Evolutionary conservation across 805 yeast genomes (phyloP).

Genomic region (Kregervanrija fluxuum): DNA sequence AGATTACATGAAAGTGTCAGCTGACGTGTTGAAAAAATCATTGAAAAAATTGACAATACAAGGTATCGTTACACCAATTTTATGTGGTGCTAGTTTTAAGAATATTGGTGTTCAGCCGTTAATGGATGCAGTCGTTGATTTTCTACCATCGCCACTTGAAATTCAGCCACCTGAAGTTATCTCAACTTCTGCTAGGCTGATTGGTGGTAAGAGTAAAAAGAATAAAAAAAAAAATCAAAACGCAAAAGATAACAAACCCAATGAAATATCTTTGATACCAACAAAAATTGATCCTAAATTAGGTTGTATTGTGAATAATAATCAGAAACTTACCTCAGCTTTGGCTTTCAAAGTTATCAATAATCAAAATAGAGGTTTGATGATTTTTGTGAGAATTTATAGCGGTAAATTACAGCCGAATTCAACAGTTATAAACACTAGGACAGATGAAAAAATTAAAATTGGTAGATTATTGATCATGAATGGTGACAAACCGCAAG

Average conservation of each 20-base stretch:
- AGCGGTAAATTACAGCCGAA: constrained; percentile 67
- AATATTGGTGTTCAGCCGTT: constrained; percentile 95
- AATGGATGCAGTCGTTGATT: constrained; percentile 72
- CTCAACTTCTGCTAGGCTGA: constrained; percentile 3
- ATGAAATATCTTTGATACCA: constrained; percentile 16
- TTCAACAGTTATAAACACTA: constrained; percentile 56
- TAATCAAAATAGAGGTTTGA: constrained; percentile 73
- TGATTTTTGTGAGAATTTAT: constrained; percentile 85
- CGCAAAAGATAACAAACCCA: constrained; percentile 8
- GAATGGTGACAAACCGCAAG: constrained; percentile 84
- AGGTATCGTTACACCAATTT: constrained; percentile 61
- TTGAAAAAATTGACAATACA: constrained; percentile 57
- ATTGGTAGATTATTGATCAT: constrained; percentile 66
- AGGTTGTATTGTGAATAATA: constrained; percentile 49
- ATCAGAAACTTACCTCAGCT: constrained; percentile 61
- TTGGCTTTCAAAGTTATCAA: constrained; percentile 88
- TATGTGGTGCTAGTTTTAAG: constrained; percentile 88
- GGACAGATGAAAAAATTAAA: constrained; percentile 59
- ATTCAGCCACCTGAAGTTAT: constrained; percentile 47
- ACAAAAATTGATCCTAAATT: constrained; percentile 31
- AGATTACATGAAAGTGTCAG: constrained; percentile 61
- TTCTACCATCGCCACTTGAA: constrained; percentile 77
- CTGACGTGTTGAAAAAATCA: constrained; percentile 46
- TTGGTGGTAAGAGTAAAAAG: constrained; percentile 11
- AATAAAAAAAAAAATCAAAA: constrained; percentile 13